phyloP scores from a whole-genome alignment of 2,329 filamentous ascomycete genomes.

The Lizonia empirigonia region DNA sequence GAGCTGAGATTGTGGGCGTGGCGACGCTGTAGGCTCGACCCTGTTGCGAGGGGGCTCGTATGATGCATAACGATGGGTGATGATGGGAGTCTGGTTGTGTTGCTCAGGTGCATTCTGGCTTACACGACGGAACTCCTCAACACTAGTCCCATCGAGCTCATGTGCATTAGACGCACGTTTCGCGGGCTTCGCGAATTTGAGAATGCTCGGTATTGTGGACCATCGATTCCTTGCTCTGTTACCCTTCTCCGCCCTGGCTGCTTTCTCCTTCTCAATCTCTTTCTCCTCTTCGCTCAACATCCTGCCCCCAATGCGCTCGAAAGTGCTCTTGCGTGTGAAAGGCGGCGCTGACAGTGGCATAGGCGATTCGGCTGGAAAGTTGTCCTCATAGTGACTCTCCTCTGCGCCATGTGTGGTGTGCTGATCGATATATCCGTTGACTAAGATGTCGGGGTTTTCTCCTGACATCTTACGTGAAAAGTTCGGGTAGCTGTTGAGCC shows the following conservation, averaged over 20 bases:
- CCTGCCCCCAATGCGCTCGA: constrained; percentile 8
- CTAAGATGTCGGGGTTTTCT: constrained; percentile 21
- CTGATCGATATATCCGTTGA: constrained; percentile 30
- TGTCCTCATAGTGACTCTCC: constrained; percentile 7
- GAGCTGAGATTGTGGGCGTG: constrained; percentile 17
- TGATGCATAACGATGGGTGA: constrained; percentile 16
- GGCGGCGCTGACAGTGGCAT: constrained; percentile 21
- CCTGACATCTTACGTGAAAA: constrained; percentile 31
- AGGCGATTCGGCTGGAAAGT: constrained; percentile 25
- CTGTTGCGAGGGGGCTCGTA: background rate
- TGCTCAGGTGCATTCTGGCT: constrained; percentile 23
- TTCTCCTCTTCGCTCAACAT: constrained; percentile 17
- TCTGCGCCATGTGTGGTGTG: constrained; percentile 27
- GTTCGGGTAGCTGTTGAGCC: constrained; percentile 34
- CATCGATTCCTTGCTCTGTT: constrained; percentile 29
- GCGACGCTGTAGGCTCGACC: constrained; percentile 2
- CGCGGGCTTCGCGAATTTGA: constrained; percentile 25
- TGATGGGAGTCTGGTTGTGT: constrained; percentile 17
- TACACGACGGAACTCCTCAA: constrained; percentile 15
- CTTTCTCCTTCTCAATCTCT: constrained; percentile 21
- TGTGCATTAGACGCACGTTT: constrained; percentile 15
- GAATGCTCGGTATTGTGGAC: constrained; percentile 31
- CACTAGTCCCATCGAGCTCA: constrained; percentile 7
- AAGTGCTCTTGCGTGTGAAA: constrained; percentile 13
- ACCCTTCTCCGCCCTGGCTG: constrained; percentile 19